Conservation (phyloP, 2,329 filamentous ascomycete species). For the Nothophoma quercina region DNA sequence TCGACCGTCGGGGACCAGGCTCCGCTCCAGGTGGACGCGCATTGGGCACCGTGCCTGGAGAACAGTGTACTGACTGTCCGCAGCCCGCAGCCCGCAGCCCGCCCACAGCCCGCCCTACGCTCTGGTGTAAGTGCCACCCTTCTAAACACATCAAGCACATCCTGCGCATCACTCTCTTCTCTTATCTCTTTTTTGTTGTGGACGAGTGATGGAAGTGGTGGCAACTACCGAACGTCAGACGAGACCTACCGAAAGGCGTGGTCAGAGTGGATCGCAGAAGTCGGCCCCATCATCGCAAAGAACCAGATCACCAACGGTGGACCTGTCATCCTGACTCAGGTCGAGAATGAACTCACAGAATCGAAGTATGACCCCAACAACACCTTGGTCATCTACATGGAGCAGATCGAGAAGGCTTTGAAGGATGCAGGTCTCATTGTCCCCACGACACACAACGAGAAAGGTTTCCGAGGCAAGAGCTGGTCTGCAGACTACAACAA, state of each 20-base stretch:
- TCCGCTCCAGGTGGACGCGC: no score
- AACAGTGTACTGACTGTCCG: no score
- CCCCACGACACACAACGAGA: constrained; percentile 60
- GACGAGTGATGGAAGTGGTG: constrained; percentile 57
- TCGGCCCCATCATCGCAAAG: constrained; percentile 58
- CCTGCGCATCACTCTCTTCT: no score
- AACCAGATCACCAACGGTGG: constrained; percentile 62
- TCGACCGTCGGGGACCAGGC: no score
- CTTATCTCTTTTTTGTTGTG: no score
- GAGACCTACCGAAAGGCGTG: constrained; percentile 55
- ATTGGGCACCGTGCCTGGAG: no score
- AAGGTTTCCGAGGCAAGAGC: constrained; percentile 57
- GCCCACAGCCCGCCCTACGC: no score
- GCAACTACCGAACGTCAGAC: constrained; percentile 54
- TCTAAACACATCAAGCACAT: no score
- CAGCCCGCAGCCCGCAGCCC: no score
- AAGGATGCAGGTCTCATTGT: constrained; percentile 58
- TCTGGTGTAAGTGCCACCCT: no score
- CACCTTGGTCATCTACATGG: constrained; percentile 61
- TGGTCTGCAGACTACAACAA: constrained; percentile 65
- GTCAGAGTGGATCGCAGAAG: constrained; percentile 57
- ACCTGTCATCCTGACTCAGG: constrained; percentile 60
- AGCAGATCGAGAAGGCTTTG: constrained; percentile 59
- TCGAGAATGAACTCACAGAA: constrained; percentile 63
- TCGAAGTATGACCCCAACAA: constrained; percentile 53